phyloP scores from a whole-genome alignment of 768 basidiomycete genomes.

The Rhizopogon vesiculosus region DNA sequence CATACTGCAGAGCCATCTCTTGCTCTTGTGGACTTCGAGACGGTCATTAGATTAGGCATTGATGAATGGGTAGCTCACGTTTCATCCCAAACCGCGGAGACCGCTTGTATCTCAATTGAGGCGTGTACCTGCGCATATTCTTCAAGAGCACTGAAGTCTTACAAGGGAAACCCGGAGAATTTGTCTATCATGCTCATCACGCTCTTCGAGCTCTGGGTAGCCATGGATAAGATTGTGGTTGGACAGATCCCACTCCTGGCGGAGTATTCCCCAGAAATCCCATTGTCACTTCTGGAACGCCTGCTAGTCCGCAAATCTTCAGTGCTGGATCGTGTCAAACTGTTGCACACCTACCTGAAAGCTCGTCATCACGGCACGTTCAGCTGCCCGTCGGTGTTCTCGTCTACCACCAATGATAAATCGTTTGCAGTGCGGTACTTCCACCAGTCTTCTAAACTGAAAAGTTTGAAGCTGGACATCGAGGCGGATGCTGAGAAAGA shows the following conservation, averaged over 20 bases:
- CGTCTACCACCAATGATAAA: slow-evolving; percentile 3
- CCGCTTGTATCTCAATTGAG: slow-evolving; percentile 16
- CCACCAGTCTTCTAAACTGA: slow-evolving; percentile 14
- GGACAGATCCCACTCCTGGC: slow-evolving; percentile 19
- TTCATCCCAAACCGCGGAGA: not conserved
- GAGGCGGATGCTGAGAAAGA: slow-evolving; percentile 18
- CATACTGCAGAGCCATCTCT: slow-evolving; percentile 10
- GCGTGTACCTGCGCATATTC: slow-evolving; percentile 24
- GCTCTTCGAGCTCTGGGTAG: slow-evolving; percentile 32
- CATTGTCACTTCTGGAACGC: slow-evolving; percentile 17
- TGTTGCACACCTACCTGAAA: slow-evolving; percentile 26
- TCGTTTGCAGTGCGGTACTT: slow-evolving; percentile 36
- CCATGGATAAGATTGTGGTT: slow-evolving; percentile 23
- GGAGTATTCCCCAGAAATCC: slow-evolving; percentile 30
- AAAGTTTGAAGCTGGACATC: slow-evolving; percentile 24
- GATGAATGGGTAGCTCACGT: slow-evolving; percentile 29
- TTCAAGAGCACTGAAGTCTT: slow-evolving; percentile 17
- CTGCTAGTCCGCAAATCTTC: slow-evolving; percentile 25
- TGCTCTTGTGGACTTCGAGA: slow-evolving; percentile 34
- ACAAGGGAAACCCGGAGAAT: slow-evolving; percentile 32
- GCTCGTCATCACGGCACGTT: slow-evolving; percentile 19
- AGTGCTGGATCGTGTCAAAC: slow-evolving; percentile 22
- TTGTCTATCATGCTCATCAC: slow-evolving; percentile 40
- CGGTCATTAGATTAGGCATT: slow-evolving; percentile 23
- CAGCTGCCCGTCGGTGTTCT: slow-evolving; percentile 30